Evolutionary conservation across 2,329 filamentous ascomycete species (phyloP).

Genomic region (Mollisiaceae sp.): DNA sequence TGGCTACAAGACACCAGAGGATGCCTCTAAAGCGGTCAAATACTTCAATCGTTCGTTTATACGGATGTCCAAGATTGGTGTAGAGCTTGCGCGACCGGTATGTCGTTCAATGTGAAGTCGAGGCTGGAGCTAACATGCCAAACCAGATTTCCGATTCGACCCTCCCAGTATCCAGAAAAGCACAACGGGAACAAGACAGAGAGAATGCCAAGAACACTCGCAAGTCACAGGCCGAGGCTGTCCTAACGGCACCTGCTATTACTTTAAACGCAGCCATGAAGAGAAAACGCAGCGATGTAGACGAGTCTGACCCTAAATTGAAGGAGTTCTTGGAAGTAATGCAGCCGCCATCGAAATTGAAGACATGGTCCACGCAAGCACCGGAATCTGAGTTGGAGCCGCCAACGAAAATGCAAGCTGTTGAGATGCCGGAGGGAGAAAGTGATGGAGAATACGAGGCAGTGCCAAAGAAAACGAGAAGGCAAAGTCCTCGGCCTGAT

Average conservation of each 20-base stretch:
- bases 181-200: constrained; percentile 43
- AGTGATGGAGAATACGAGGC: constrained; percentile 79
- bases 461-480: constrained; percentile 59
- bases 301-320: constrained; percentile 76
- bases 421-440: constrained; percentile 57
- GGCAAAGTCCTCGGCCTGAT: constrained; percentile 30
- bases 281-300: constrained; percentile 66
- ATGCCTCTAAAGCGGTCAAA: constrained; percentile 82
- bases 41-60: constrained; percentile 97
- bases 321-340: constrained; percentile 87
- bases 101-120: constrained; percentile 38
- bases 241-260: constrained; percentile 35
- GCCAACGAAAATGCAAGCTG: constrained; percentile 47
- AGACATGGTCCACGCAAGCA: constrained; percentile 65
- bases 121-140: constrained; percentile 21
- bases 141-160: constrained; percentile 44
- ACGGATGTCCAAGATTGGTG: constrained; percentile 90
- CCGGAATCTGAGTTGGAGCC: constrained; percentile 44
- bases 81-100: constrained; percentile 87
- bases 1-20: constrained; percentile 83
- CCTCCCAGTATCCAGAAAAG: constrained; percentile 46
- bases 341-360: constrained; percentile 68
- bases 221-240: constrained; percentile 31
- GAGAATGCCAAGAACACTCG: constrained; percentile 36
- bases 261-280: constrained; percentile 55